phyloP scores from a whole-genome alignment of 1,139 yeast species.

The Debaryomyces fabryi region DNA sequence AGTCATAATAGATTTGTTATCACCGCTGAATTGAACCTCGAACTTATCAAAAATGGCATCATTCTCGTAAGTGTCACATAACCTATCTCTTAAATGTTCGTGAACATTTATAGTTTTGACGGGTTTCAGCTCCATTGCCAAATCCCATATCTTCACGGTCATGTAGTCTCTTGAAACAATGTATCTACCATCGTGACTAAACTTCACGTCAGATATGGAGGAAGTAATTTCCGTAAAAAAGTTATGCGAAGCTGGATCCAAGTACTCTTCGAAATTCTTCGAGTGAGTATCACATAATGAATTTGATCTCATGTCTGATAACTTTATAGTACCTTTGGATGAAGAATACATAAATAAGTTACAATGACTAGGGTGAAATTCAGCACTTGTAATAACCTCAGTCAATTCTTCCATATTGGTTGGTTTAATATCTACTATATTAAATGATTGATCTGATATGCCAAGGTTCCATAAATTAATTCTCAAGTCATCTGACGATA shows the following conservation, averaged over 20 bases:
- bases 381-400: slow-evolving; percentile 97
- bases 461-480: slow-evolving; percentile 95
- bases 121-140: slow-evolving; percentile 95
- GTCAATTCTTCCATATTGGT: slow-evolving; percentile 98
- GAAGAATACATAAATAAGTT: slow-evolving; percentile 96
- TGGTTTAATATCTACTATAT: slow-evolving; percentile 96
- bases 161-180: slow-evolving; percentile 95
- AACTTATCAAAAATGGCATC: slow-evolving; percentile 98
- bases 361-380: slow-evolving; percentile 92
- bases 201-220: slow-evolving; percentile 91
- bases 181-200: slow-evolving; percentile 89
- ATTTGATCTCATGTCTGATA: slow-evolving; percentile 95
- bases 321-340: slow-evolving; percentile 91
- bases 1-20: slow-evolving; percentile 89
- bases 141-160: slow-evolving; percentile 98
- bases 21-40: slow-evolving; percentile 95
- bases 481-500: slow-evolving; percentile 92
- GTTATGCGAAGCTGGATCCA: slow-evolving; percentile 91
- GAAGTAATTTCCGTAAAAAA: slow-evolving; percentile 97
- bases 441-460: slow-evolving; percentile 93
- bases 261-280: slow-evolving; percentile 87
- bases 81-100: slow-evolving; percentile 88
- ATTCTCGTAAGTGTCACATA: slow-evolving; percentile 97
- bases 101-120: slow-evolving; percentile 93
- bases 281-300: slow-evolving; percentile 93